Base-by-base conservation (phyloP, 2,329 filamentous ascomycete species). In the Penicillium italicum region DNA sequence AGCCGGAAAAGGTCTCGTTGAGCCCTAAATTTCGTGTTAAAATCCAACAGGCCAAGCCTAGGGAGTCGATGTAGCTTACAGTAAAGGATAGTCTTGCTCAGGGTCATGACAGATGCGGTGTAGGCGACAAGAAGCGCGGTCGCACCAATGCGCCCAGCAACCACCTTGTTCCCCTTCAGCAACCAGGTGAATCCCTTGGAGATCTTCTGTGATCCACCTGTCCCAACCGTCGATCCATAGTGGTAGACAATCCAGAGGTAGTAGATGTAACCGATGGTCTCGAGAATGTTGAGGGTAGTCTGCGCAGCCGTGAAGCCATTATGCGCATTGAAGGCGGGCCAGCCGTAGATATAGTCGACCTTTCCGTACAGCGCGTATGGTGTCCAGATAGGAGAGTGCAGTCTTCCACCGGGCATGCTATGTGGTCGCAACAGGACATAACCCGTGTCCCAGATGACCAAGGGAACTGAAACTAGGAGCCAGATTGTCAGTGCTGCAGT, bases 311-410 rank as follows among this genome's bases (percentile, higher is more conserved):
- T 89, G 74, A 95, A 96, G 34, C 91, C 90, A 69, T 86, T 85
- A 22, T 79, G 72, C 16, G 79, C 79, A 58, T 89, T 76, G 70
- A 82, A 90, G 4, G 88, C 86, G 65, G 87, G 85, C 78, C 82
- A 87, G 38, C 91, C 90, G 76, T 96, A 96, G 31, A 93, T 80
- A 72, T 91, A 80, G 74, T 96, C 91, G 62, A 96, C 79, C 48
- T 80, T 77, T 55, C 87, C 89, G 76, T 96, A 96, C 1, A 95
- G 83, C 67, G 82, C 84, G 75, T 96, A 96, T 0, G 89, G 90
- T 30, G 75, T 77, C 82, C 84, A 96, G 40, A 96, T 66, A 1
- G 89, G 88, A 64, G 76, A 80, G 76, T 95, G 89, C 50, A 88
- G 77, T 44, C 73, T 75, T 16, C 91, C 91, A 63, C 90, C 89